Evolutionary conservation across 345 rosid genomes (phyloP), one percentile per base, ranked within the genome.

Genomic region (Reutealis trisperma): DNA sequence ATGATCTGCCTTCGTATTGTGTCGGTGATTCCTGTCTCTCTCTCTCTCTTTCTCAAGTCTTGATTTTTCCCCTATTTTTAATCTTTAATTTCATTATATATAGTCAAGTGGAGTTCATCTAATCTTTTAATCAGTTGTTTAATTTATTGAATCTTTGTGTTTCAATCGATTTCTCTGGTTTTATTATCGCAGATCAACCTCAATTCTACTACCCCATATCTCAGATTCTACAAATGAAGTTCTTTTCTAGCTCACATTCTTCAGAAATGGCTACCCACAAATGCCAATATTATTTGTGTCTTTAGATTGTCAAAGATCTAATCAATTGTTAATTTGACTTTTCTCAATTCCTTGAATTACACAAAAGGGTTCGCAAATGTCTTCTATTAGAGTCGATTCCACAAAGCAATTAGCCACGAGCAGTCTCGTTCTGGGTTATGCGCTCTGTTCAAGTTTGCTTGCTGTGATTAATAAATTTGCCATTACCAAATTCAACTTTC

Each of bases 401-500:
- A 27, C 58, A 8, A 78, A 78, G 72, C 84, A 82, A 62, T 67
- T 78, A 37, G 81, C 99, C 55, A 93, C 98, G 14, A 92, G 88
- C 83, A 86, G 94, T 71, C 93, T 96, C 74, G 94, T 96, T 18
- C 63, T 89, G 71, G 98, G 99, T 24, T 96, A 96, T 47, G 51
- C 99, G 14, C 90, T 96, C 16, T 93, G 97, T 81, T 96, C 99
- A n/a, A 96, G 99, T 81, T 84, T 96, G 86, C 98, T 96, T 71
- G 97, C 99, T 25, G 97, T 95, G 71, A 95, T 95, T 77, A 95
- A 95, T 89, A 95, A 95, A 12, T 8, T 47, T 8, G 99, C 99
- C 27, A 93, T 96, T 73, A 96, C 98, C 83, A 87, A 82, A 69
- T 96, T 96, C 80, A 91, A 87, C 83, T 96, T 83, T 83, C 98